These are phyloP conservation scores for Aspergillus ellipticus DNA, from an alignment of 495 filamentous ascomycete species.

Conservation along the genomic window DNA sequence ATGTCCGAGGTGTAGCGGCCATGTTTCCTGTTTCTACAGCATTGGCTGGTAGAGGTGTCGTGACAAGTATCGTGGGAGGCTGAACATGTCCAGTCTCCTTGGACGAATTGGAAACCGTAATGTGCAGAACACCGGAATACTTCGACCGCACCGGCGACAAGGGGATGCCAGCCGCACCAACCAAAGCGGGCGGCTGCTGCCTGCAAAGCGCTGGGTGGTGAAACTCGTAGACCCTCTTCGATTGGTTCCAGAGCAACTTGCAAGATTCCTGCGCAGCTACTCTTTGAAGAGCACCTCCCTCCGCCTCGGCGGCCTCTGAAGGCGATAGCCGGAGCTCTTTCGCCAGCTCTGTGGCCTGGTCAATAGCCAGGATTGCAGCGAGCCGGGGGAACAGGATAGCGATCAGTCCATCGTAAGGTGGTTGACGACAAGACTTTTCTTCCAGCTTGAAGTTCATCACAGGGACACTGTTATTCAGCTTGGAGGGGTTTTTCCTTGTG, in stretches of 20 bases:
- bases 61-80: conserved; percentile 41
- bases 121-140: conserved; percentile 34
- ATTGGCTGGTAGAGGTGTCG: conserved; percentile 34
- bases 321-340: conserved; percentile 37
- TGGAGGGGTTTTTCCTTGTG: conserved; percentile 36
- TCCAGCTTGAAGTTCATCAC: conserved; percentile 61
- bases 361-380: conserved; percentile 66
- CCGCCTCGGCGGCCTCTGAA: conserved; percentile 43
- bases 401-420: conserved; percentile 65
- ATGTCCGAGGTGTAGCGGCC: conserved; percentile 40
- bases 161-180: conserved; percentile 56
- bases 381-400: conserved; percentile 67
- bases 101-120: conserved; percentile 38
- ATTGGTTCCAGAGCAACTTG: conserved; percentile 65
- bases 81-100: conserved; percentile 18
- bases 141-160: conserved; percentile 53
- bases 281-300: conserved; percentile 55
- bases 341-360: conserved; percentile 51
- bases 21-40: conserved; percentile 34
- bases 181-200: conserved; percentile 44
- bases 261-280: conserved; percentile 70
- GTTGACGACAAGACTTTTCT: conserved; percentile 50
- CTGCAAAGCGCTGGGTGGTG: conserved; percentile 59
- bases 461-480: conserved; percentile 34
- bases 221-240: conserved; percentile 61